Evolutionary conservation across 768 basidiomycete genomes (phyloP).

Genomic region (Mycena haematopus): DNA sequence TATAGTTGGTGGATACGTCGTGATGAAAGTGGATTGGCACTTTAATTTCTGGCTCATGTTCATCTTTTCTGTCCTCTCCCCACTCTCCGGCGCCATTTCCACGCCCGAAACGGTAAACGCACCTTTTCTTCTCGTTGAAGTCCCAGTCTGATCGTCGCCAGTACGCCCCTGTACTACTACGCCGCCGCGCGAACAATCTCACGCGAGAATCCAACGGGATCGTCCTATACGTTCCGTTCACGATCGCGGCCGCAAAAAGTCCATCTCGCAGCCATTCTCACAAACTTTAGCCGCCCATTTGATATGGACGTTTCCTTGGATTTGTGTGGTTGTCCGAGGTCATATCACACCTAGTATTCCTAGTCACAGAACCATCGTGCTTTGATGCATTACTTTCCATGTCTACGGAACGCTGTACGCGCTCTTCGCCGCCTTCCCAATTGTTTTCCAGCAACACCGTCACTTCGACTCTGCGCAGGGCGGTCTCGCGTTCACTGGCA

Average conservation of each 20-base stretch:
- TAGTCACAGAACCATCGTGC: slow-evolving; percentile 68
- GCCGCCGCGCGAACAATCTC: slow-evolving; percentile 54
- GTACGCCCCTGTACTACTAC: slow-evolving; percentile 69
- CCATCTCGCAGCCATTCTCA: slow-evolving; percentile 49
- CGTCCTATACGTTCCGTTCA: slow-evolving; percentile 56
- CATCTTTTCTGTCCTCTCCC: slow-evolving; percentile 54
- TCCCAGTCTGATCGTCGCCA: slow-evolving; percentile 28
- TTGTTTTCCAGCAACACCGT: slow-evolving; percentile 61
- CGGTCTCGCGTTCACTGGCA: slow-evolving; percentile 69
- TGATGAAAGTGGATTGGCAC: slow-evolving; percentile 61
- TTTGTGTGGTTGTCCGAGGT: slow-evolving; percentile 2
- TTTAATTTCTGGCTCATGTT: slow-evolving; percentile 74
- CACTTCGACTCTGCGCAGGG: slow-evolving; percentile 59
- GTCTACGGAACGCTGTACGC: slow-evolving; percentile 70
- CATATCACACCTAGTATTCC: slow-evolving; percentile 48
- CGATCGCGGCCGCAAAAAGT: slow-evolving; percentile 51
- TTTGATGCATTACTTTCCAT: slow-evolving; percentile 64
- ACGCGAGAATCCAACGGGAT: slow-evolving; percentile 46
- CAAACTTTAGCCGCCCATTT: slow-evolving; percentile 63
- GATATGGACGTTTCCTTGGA: slow-evolving; percentile 39
- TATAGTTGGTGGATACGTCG: slow-evolving; percentile 70
- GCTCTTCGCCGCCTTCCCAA: slow-evolving; percentile 67
- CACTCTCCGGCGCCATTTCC: slow-evolving; percentile 51
- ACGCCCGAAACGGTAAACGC: slow-evolving; percentile 63
- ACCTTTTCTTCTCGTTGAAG: neutral